A percentile compares a stretch with the other conserved stretches of the same genome.
Evolutionary conservation across 1,284 basidiomycete genomes (phyloP).

Genomic region (Sporisorium scitamineum): DNA sequence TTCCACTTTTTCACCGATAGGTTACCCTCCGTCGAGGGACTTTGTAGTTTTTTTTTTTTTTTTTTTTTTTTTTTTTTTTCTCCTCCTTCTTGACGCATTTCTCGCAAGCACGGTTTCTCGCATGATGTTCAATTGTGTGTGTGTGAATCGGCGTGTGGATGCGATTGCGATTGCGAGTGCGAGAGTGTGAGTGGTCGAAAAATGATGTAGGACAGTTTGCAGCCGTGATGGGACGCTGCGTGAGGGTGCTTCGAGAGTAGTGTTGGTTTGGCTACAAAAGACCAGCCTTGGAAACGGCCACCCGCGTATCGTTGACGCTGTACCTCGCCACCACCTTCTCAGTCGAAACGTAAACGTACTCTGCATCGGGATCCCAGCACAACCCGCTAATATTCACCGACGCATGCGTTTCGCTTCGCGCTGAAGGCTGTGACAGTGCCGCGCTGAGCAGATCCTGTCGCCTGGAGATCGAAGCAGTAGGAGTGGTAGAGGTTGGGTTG

Average conservation of each 20-base stretch:
- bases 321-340: constrained; percentile 46
- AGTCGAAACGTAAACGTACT: constrained; percentile 48
- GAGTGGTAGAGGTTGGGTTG: constrained; percentile 11
- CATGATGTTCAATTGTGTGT: background rate
- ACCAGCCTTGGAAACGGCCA: constrained; percentile 10
- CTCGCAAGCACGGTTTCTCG: background rate
- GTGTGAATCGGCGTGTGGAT: no score
- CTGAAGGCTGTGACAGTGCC: background rate
- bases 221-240: no score
- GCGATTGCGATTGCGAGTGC: background rate
- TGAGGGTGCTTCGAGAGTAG: background rate
- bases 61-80: no score
- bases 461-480: background rate
- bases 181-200: background rate
- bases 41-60: constrained; percentile 7
- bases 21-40: background rate
- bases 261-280: constrained; percentile 10
- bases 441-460: constrained; percentile 12
- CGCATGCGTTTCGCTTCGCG: background rate
- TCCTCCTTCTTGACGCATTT: no score
- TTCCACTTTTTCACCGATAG: background rate
- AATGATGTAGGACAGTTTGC: no score
- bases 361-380: constrained; percentile 54
- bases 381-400: constrained; percentile 51
- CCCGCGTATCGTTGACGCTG: constrained; percentile 22